Evolutionary conservation across 2,329 filamentous ascomycete genomes (phyloP).

Genomic region (Verticillium zaregamsianum): DNA sequence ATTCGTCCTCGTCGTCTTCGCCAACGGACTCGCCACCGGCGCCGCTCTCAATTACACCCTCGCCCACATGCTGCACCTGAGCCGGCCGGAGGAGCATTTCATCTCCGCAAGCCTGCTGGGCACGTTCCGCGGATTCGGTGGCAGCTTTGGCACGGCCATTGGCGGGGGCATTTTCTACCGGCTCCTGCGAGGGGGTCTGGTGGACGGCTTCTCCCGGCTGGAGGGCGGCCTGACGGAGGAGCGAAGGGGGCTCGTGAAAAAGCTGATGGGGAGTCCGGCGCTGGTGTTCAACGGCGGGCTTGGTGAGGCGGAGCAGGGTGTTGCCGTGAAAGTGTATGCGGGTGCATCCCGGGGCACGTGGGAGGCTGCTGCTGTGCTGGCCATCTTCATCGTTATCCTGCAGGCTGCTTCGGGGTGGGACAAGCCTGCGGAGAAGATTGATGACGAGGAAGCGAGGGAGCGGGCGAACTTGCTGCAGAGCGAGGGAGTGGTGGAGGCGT

Average conservation of each 20-base stretch:
- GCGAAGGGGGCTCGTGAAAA: constrained; percentile 36
- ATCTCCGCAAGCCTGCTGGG: constrained; percentile 71
- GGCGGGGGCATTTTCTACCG: constrained; percentile 73
- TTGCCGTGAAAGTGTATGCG: constrained; percentile 46
- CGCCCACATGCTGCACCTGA: constrained; percentile 73
- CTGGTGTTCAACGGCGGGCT: constrained; percentile 42
- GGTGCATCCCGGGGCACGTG: constrained; percentile 41
- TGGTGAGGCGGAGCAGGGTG: constrained; percentile 30
- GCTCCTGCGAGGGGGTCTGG: constrained; percentile 50
- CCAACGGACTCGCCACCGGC: constrained; percentile 70
- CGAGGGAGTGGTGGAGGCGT: constrained; percentile 27
- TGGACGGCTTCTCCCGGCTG: constrained; percentile 49
- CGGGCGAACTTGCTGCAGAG: constrained; percentile 20
- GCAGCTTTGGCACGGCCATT: constrained; percentile 75
- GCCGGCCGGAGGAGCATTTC: constrained; percentile 62
- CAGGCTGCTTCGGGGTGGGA: constrained; percentile 50
- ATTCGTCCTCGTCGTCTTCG: constrained; percentile 59
- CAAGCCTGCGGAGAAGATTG: constrained; percentile 35
- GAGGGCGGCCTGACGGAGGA: constrained; percentile 33
- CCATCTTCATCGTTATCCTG: constrained; percentile 36
- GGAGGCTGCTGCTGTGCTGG: constrained; percentile 39
- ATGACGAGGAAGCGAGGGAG: constrained; percentile 25
- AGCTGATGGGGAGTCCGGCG: constrained; percentile 46
- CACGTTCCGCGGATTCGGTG: constrained; percentile 78
- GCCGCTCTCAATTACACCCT: constrained; percentile 76